Evolutionary conservation across 129 eudicot species (phyloP).

Genomic region (Calendula officinalis): DNA sequence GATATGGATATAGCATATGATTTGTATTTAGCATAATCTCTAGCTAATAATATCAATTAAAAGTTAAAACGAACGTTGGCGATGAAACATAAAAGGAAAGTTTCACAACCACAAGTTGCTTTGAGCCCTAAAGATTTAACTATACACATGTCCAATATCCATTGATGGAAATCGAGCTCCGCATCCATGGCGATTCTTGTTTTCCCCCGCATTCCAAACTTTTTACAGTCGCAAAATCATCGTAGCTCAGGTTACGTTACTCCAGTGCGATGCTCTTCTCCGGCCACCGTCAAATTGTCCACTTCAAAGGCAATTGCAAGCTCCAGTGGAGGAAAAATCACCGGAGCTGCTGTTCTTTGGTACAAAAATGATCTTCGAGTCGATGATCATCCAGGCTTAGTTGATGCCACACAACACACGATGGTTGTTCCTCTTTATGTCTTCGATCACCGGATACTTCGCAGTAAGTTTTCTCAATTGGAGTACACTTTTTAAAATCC

Average conservation of each 20-base stretch:
- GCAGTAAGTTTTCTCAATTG: conserved; percentile 32
- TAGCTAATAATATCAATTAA: too few species aligned
- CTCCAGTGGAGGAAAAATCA: conserved; percentile 25
- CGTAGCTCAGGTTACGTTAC: conserved; percentile 7
- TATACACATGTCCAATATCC: not conserved
- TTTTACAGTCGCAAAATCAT: not conserved
- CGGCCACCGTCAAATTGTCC: conserved; percentile 27
- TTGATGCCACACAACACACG: conserved; percentile 55
- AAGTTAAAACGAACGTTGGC: conserved; percentile 6
- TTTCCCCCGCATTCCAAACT: too few species aligned
- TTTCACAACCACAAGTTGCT: conserved; percentile 9
- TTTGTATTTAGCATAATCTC: too few species aligned
- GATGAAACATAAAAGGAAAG: not conserved
- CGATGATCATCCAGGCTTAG: conserved; percentile 83
- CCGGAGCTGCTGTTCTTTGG: conserved; percentile 65
- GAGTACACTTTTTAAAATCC: not conserved
- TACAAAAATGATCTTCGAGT: conserved; percentile 82
- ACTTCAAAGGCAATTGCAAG: conserved; percentile 10
- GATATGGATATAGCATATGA: too few species aligned
- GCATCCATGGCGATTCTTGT: conserved; percentile 44
- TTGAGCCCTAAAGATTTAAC: not conserved
- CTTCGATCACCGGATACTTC: conserved; percentile 84
- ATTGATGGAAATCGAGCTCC: conserved; percentile 24
- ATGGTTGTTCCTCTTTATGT: conserved; percentile 67
- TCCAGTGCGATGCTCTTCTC: conserved; percentile 27